Evolutionary conservation across 805 yeast species (phyloP), one percentile per base, ranked within the genome.

Genomic region (Blastobotrys attinorum): DNA sequence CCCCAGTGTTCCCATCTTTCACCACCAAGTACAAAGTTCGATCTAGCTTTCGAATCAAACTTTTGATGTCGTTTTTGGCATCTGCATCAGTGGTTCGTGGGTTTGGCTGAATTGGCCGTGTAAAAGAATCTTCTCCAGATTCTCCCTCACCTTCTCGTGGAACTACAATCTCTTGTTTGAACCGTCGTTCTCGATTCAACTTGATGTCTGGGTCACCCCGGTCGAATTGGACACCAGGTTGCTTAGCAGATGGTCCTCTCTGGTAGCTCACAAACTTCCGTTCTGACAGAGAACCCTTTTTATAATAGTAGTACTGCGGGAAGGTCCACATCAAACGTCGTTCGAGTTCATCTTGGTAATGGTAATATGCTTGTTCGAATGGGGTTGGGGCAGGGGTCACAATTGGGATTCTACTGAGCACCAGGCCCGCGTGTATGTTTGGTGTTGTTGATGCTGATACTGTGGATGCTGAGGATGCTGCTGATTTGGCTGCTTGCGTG

Each of bases 311-410:
- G 76, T 87, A 87, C 54, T 82, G 79, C 3, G 98, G 97, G 64
- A 92, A 92, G 0, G 97, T 88, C 96, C 96, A 88, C 95, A 89
- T 88, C 53, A 92, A 71, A 56, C 97, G 75, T 58, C 80, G 80
- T 70, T 88, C 89, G 44, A 92, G 71, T 61, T 85, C 95, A 41
- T 78, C 76, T 63, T 89, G 95, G 62, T 92, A 92, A 43, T 77
- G 69, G 60, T 83, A 85, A 63, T 81, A 92, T 41, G 79, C 78
- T 47, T 69, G 58, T 55, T 87, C 96, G 54, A 90, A 82, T 45
- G 70, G 75, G 7, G 81, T 70, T 43, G 80, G 66, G 47, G 84
- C 90, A 8, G 84, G 81, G 2, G 96, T 85, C 38, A 92, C 77
- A 31, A 92, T 71, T 22, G 98, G 98, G 32, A 71, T 73, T 64